phyloP scores from a whole-genome alignment of 1,284 basidiomycete genomes.

The Cystobasidiaceae sp. region DNA sequence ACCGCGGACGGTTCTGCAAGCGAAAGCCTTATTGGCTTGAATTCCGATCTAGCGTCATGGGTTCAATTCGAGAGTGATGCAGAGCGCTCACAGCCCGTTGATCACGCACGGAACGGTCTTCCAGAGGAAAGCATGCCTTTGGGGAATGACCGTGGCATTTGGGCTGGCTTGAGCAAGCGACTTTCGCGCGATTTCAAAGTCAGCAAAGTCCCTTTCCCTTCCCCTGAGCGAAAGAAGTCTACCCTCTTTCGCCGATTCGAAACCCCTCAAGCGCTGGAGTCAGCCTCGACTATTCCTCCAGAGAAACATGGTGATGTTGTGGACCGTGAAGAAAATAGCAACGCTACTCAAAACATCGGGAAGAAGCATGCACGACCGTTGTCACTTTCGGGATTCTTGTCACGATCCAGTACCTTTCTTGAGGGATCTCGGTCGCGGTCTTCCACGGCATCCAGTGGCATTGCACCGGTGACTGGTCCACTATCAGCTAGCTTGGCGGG shows the following conservation, averaged over 20 bases:
- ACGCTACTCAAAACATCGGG: not conserved
- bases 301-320: not conserved
- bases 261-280: too few species aligned
- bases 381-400: constrained; percentile 17
- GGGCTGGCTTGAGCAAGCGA: constrained; percentile 1
- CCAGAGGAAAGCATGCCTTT: not conserved
- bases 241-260: not conserved
- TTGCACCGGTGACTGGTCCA: not conserved
- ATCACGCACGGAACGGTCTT: not conserved
- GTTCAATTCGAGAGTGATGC: too few species aligned
- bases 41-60: too few species aligned
- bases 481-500: not conserved
- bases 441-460: not conserved
- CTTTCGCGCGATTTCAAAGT: not conserved
- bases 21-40: too few species aligned
- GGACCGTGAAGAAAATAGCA: not conserved
- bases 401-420: not conserved
- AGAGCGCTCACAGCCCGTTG: too few species aligned
- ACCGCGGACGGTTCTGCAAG: too few species aligned
- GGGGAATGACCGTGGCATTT: not conserved
- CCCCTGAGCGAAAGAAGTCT: not conserved
- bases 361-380: constrained; percentile 16
- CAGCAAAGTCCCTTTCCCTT: not conserved
- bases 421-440: not conserved
- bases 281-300: not conserved